phyloP scores from a whole-genome alignment of 2,329 filamentous ascomycete genomes.

The Trichoderma atroviride region DNA sequence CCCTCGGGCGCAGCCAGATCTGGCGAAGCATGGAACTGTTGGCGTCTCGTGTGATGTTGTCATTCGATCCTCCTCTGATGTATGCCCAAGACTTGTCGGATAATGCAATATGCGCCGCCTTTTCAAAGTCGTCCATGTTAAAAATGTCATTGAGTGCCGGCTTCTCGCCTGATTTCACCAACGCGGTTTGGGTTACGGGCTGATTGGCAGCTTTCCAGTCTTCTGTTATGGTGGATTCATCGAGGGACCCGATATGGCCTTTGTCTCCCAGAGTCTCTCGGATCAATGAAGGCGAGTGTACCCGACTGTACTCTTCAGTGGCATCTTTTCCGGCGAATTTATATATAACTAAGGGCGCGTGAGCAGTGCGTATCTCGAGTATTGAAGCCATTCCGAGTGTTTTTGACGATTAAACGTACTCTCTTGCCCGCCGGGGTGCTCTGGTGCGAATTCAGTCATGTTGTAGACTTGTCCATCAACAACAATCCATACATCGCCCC shows the following conservation, averaged over 20 bases:
- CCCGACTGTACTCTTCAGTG: conserved; percentile 12
- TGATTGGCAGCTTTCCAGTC: conserved; percentile 9
- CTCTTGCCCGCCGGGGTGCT: conserved; percentile 16
- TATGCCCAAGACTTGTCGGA: conserved; percentile 18
- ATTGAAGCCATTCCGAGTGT: neutral
- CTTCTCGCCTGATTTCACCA: neutral
- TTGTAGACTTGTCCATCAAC: conserved; percentile 20
- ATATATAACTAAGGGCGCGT: neutral
- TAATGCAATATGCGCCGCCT: conserved; percentile 1
- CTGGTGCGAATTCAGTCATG: conserved; percentile 16
- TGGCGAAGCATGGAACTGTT: conserved; percentile 19
- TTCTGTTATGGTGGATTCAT: conserved; percentile 6
- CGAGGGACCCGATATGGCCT: conserved; percentile 8
- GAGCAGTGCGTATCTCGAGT: neutral
- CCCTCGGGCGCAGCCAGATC: conserved; percentile 13
- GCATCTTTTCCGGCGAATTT: conserved; percentile 16
- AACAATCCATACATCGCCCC: conserved; percentile 9
- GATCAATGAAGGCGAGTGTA: conserved; percentile 18
- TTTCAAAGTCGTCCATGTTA: conserved; percentile 22
- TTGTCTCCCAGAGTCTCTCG: conserved; percentile 12
- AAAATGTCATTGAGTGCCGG: conserved; percentile 8
- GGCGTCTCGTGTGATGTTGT: conserved; percentile 19
- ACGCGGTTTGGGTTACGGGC: neutral
- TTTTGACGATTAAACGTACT: neutral
- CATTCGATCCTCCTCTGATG: conserved; percentile 12